Percentiles rank a stretch among this genome's conserved stretches.
Conservation (phyloP, 495 filamentous ascomycete species). For the Penicillium parvum region DNA sequence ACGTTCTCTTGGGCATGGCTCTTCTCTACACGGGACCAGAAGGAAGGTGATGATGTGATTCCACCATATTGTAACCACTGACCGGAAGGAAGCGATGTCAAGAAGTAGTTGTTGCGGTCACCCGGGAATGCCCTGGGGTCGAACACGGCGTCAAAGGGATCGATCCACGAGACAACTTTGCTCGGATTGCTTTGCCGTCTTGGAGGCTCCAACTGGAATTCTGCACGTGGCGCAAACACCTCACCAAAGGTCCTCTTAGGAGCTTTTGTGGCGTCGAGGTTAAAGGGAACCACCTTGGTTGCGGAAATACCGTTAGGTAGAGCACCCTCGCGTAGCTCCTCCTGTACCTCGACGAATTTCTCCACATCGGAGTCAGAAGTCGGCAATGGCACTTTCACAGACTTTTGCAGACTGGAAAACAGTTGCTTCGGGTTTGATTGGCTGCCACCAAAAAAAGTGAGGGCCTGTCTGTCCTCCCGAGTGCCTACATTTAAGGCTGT, state of each 20-base stretch:
- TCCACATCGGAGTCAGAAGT: slow-evolving; percentile 37
- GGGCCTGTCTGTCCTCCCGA: slow-evolving; percentile 51
- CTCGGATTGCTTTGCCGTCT: slow-evolving; percentile 28
- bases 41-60: slow-evolving; percentile 38
- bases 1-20: slow-evolving; percentile 12
- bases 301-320: slow-evolving; percentile 71
- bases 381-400: slow-evolving; percentile 31
- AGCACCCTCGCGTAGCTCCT: slow-evolving; percentile 53
- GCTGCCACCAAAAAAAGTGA: slow-evolving; percentile 56
- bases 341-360: slow-evolving; percentile 44
- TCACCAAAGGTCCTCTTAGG: slow-evolving; percentile 69
- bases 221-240: slow-evolving; percentile 68
- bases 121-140: slow-evolving; percentile 34
- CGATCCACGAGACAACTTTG: slow-evolving; percentile 32
- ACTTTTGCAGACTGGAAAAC: slow-evolving; percentile 74
- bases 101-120: slow-evolving; percentile 38
- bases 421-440: slow-evolving; percentile 61
- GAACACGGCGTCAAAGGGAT: slow-evolving; percentile 40
- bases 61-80: slow-evolving; percentile 45
- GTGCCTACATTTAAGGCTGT: slow-evolving; percentile 20
- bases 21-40: slow-evolving; percentile 41
- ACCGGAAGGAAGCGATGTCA: slow-evolving; percentile 36
- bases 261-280: slow-evolving; percentile 33
- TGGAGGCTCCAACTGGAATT: slow-evolving; percentile 66
- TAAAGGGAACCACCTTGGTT: slow-evolving; percentile 61